Evolutionary conservation across 106 monocot genomes (phyloP).

Genomic region (Platanthera guangdongensis): DNA sequence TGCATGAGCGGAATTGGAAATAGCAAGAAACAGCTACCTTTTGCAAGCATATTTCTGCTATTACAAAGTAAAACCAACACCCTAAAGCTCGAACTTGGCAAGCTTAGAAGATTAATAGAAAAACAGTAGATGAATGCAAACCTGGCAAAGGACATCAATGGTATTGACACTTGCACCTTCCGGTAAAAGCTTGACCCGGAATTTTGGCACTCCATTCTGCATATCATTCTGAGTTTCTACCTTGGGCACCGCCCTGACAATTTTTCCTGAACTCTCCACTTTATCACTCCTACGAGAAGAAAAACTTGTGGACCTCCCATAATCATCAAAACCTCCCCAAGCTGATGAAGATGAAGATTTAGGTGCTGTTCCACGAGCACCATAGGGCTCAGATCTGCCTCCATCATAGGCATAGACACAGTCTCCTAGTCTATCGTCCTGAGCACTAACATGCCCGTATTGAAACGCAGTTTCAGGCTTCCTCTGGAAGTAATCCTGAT

Average conservation of each 20-base stretch:
- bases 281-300: constrained; percentile 23
- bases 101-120: neutral
- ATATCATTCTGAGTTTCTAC: constrained; percentile 52
- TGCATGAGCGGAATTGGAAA: neutral
- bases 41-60: neutral
- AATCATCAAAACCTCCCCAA: constrained; percentile 41
- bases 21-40: neutral
- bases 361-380: constrained; percentile 42
- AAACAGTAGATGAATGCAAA: constrained; percentile 8
- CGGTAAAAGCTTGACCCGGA: constrained; percentile 65
- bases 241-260: constrained; percentile 72
- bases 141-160: constrained; percentile 91
- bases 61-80: neutral
- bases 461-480: constrained; percentile 5
- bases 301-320: constrained; percentile 44
- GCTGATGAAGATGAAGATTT: constrained; percentile 16
- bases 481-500: constrained; percentile 29
- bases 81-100: neutral
- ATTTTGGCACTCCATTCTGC: constrained; percentile 71
- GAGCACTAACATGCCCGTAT: constrained; percentile 8
- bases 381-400: constrained; percentile 50
- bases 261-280: constrained; percentile 25
- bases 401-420: constrained; percentile 68
- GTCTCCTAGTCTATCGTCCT: constrained; percentile 36
- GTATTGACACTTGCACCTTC: constrained; percentile 56